A percentile compares a stretch with the other conserved stretches of the same genome.
phyloP scores from a whole-genome alignment of 192 early-diverging fungal genomes.

The Coemansia asiatica region DNA sequence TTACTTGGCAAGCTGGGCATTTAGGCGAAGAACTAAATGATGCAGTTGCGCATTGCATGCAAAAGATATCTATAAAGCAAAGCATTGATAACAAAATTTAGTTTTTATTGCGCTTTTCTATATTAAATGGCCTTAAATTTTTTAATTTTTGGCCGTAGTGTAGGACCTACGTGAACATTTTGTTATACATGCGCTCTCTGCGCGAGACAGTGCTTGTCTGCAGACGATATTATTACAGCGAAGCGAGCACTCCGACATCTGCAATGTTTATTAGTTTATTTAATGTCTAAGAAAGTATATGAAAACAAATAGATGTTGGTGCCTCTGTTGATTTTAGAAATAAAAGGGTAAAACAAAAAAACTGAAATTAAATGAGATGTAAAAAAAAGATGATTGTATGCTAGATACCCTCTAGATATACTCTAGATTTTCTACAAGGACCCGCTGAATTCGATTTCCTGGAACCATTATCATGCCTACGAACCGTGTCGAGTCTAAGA shows the following conservation, averaged over 20 bases:
- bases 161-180: conserved; percentile 63
- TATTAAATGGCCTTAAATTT: too few relatives aligned
- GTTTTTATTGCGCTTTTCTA: not conserved
- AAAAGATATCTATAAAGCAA: conserved; percentile 62
- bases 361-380: not conserved
- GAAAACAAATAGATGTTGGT: not conserved
- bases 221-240: conserved; percentile 56
- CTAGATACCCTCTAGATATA: conserved; percentile 41
- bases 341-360: conserved; percentile 1
- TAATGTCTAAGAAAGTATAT: not conserved
- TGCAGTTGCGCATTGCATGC: conserved; percentile 59
- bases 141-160: too few relatives aligned
- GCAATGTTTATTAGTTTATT: not conserved
- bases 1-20: conserved; percentile 67
- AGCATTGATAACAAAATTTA: not conserved
- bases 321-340: not conserved
- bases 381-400: not conserved
- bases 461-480: conserved; percentile 57
- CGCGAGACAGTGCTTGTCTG: conserved; percentile 33
- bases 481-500: conserved; percentile 32
- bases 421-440: conserved; percentile 47
- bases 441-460: conserved; percentile 35
- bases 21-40: conserved; percentile 53
- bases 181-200: conserved; percentile 60
- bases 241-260: conserved; percentile 26